Conservation (phyloP, 495 filamentous ascomycete genomes). For the Clohesyomyces aquaticus region DNA sequence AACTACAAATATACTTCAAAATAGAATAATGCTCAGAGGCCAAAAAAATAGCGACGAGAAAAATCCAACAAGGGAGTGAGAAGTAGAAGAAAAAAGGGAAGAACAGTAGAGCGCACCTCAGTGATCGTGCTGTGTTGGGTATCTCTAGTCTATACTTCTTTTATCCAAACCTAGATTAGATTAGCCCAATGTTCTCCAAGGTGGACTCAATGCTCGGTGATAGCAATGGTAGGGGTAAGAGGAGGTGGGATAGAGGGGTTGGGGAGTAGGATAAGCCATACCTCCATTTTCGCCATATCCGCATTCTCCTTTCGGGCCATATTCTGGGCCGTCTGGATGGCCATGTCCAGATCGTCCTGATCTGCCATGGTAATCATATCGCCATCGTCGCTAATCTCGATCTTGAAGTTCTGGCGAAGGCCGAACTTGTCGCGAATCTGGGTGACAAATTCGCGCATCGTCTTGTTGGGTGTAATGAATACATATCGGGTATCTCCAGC, state of each 20-base stretch:
- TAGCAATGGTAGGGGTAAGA: constrained; percentile 20
- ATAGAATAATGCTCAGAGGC: background rate
- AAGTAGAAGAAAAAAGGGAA: constrained; percentile 7
- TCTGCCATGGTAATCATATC: constrained; percentile 98
- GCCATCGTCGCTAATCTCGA: constrained; percentile 81
- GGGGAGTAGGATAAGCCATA: constrained; percentile 53
- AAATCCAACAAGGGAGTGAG: constrained; percentile 6
- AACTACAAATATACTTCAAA: background rate
- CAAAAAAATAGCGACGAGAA: constrained; percentile 4
- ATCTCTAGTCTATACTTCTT: constrained; percentile 44
- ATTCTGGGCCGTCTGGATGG: constrained; percentile 67
- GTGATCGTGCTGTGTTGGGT: constrained; percentile 23
- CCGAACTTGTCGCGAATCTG: constrained; percentile 84
- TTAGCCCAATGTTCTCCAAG: constrained; percentile 11
- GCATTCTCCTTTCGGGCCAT: constrained; percentile 70
- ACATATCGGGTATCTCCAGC: constrained; percentile 92
- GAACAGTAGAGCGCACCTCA: constrained; percentile 3
- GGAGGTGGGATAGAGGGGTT: constrained; percentile 2
- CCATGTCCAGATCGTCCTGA: constrained; percentile 92
- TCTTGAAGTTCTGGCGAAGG: constrained; percentile 69
- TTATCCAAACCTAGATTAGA: constrained; percentile 39
- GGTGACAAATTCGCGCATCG: constrained; percentile 73
- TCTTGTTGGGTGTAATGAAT: constrained; percentile 74
- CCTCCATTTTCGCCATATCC: constrained; percentile 96
- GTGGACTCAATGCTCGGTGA: constrained; percentile 11